phyloP scores from a whole-genome alignment of 129 eudicot genomes.

The Tanacetum coccineum region DNA sequence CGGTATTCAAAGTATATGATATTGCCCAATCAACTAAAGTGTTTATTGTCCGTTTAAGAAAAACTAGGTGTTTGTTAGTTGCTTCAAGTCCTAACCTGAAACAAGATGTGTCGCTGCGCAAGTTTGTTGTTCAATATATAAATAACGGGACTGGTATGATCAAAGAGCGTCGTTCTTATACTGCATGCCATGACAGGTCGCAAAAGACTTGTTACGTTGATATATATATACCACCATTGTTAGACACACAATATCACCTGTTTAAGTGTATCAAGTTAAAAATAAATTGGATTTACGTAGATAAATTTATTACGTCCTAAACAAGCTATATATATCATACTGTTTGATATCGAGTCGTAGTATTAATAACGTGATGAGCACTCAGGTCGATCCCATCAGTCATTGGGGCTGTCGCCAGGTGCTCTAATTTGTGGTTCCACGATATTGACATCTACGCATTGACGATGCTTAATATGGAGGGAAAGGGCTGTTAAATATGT shows the following conservation, averaged over 20 bases:
- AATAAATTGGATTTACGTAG: too few species aligned
- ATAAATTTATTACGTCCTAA: too few species aligned
- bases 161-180: neutral
- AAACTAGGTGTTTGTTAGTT: too few species aligned
- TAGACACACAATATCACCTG: slow-evolving; percentile 33
- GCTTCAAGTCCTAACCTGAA: too few species aligned
- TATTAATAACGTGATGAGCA: slow-evolving; percentile 18
- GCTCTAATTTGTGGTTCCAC: slow-evolving; percentile 23
- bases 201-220: slow-evolving; percentile 26
- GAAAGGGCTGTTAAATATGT: slow-evolving; percentile 26
- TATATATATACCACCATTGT: slow-evolving; percentile 22
- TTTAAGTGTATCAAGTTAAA: too few species aligned
- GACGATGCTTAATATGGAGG: slow-evolving; percentile 27
- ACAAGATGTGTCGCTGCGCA: too few species aligned
- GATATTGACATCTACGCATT: slow-evolving; percentile 15
- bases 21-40: too few species aligned
- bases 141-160: too few species aligned
- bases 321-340: slow-evolving; percentile 18
- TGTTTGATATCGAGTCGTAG: slow-evolving; percentile 22
- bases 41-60: too few species aligned
- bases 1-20: too few species aligned
- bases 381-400: slow-evolving; percentile 46
- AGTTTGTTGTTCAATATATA: too few species aligned
- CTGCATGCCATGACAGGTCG: slow-evolving; percentile 35
- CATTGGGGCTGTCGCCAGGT: slow-evolving; percentile 34